Percentiles rank a stretch among this genome's conserved stretches.
Evolutionary conservation across 179 eudicot species (phyloP).

Genomic region (Spinacia oleracea): DNA sequence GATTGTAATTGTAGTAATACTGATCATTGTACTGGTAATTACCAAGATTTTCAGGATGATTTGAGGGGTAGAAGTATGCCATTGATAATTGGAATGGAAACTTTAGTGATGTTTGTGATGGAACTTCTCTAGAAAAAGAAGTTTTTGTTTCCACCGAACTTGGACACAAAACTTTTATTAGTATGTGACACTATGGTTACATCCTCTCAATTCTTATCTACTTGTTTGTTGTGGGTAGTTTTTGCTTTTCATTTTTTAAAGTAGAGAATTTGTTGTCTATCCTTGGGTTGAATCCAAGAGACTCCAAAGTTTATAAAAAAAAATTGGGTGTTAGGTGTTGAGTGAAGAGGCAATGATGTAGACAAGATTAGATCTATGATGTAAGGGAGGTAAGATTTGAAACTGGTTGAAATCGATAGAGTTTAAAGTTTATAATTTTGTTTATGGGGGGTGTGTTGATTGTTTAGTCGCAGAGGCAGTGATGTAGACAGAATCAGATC

Average conservation of each 20-base stretch:
- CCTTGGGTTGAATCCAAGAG: background rate
- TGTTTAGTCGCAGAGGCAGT: too few species aligned
- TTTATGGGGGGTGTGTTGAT: too few species aligned
- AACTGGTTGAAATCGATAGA: too few species aligned
- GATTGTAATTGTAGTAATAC: slow-evolving; percentile 1
- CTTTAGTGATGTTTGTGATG: slow-evolving; percentile 8
- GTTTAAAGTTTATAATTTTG: too few species aligned
- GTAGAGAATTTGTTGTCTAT: background rate
- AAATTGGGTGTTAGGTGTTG: too few species aligned
- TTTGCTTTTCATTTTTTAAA: too few species aligned
- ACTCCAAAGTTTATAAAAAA: too few species aligned
- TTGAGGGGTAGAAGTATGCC: slow-evolving; percentile 45
- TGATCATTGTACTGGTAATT: slow-evolving; percentile 29
- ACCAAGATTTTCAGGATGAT: slow-evolving; percentile 26
- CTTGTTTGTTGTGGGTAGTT: background rate
- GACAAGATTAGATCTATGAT: too few species aligned
- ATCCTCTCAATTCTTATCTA: slow-evolving; percentile 15
- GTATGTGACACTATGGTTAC: background rate
- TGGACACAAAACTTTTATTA: background rate
- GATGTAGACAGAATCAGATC: too few species aligned
- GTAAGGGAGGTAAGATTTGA: too few species aligned
- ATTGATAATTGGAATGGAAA: slow-evolving; percentile 19
- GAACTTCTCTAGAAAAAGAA: background rate
- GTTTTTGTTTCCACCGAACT: background rate
- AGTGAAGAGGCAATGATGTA: too few species aligned